Conservation (phyloP, 2,329 filamentous ascomycete species). For the Apiospora aurea region DNA sequence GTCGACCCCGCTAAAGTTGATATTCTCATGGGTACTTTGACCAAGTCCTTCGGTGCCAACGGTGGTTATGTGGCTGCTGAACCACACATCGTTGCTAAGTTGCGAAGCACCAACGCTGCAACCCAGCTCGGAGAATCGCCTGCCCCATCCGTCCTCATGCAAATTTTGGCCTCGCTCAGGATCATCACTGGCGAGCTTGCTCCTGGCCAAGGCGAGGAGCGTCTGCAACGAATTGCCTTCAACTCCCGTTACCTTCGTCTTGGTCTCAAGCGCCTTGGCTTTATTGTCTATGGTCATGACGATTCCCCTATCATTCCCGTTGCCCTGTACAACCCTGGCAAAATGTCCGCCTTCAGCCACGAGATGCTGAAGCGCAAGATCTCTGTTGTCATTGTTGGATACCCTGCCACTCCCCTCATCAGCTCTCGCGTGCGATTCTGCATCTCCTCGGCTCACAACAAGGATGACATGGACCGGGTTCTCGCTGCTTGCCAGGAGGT, state of each 20-base stretch:
- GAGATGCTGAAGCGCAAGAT: conserved; percentile 99
- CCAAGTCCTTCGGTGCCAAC: conserved; percentile 98
- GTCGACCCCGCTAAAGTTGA: conserved; percentile 89
- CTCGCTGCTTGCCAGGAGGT: conserved; percentile 91
- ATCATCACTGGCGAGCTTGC: conserved; percentile 89
- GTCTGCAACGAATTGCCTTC: conserved; percentile 94
- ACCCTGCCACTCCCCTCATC: conserved; percentile 94
- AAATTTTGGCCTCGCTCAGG: conserved; percentile 85
- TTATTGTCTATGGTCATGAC: conserved; percentile 96
- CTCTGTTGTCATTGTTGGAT: conserved; percentile 95
- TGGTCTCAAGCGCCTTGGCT: conserved; percentile 93
- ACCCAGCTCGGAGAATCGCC: conserved; percentile 89
- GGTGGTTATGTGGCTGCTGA: conserved; percentile 94
- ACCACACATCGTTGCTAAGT: conserved; percentile 90
- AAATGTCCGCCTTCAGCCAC: conserved; percentile 97
- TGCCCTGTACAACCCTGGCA: conserved; percentile 96
- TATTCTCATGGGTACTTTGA: conserved; percentile 97
- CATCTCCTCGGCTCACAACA: conserved; percentile 94
- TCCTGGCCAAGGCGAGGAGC: conserved; percentile 93
- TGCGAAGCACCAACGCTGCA: conserved; percentile 84
- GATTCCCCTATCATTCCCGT: conserved; percentile 97
- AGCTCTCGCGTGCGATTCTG: conserved; percentile 96
- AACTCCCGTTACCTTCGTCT: conserved; percentile 98
- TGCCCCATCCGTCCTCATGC: conserved; percentile 84
- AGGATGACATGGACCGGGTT: conserved; percentile 93